A percentile compares a stretch with the other conserved stretches of the same genome.
Evolutionary conservation across 768 basidiomycete genomes (phyloP).

Genomic region (Suillus spraguei): DNA sequence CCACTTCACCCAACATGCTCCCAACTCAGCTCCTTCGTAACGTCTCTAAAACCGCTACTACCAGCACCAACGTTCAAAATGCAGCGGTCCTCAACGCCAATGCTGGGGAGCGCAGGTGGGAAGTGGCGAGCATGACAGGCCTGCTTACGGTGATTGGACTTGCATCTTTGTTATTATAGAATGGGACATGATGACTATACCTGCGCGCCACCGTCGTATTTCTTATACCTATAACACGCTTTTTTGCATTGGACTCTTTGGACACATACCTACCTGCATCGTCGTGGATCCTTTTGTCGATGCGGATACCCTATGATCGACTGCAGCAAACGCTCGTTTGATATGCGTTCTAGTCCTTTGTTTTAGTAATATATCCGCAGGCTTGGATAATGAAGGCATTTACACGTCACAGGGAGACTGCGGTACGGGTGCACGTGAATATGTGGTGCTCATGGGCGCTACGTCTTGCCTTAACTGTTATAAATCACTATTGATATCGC

Average conservation of each 20-base stretch:
- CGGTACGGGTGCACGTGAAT: background rate
- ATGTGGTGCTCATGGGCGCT: background rate
- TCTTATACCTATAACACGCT: constrained; percentile 11
- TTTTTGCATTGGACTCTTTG: constrained; percentile 26
- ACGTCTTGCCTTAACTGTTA: too few relatives aligned
- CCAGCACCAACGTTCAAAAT: constrained; percentile 11
- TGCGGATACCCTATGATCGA: constrained; percentile 12
- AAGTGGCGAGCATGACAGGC: constrained; percentile 15
- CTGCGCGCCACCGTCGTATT: background rate
- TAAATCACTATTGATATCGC: too few relatives aligned
- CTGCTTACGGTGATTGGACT: constrained; percentile 21
- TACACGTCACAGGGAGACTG: background rate
- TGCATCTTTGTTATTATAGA: constrained; percentile 27
- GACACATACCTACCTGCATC: constrained; percentile 22
- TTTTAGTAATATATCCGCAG: constrained; percentile 20
- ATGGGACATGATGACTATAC: background rate
- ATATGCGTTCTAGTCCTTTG: constrained; percentile 12
- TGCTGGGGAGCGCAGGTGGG: constrained; percentile 30
- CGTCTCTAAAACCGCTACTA: constrained; percentile 34
- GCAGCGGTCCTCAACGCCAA: constrained; percentile 20
- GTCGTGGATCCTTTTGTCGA: constrained; percentile 16
- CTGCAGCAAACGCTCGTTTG: constrained; percentile 24
- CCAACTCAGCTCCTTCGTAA: constrained; percentile 73
- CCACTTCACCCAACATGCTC: constrained; percentile 83
- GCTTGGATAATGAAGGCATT: constrained; percentile 17